These are phyloP conservation scores for Aspergillus panamensis DNA, from an alignment of 495 filamentous ascomycete species.

Conservation along the genomic window DNA sequence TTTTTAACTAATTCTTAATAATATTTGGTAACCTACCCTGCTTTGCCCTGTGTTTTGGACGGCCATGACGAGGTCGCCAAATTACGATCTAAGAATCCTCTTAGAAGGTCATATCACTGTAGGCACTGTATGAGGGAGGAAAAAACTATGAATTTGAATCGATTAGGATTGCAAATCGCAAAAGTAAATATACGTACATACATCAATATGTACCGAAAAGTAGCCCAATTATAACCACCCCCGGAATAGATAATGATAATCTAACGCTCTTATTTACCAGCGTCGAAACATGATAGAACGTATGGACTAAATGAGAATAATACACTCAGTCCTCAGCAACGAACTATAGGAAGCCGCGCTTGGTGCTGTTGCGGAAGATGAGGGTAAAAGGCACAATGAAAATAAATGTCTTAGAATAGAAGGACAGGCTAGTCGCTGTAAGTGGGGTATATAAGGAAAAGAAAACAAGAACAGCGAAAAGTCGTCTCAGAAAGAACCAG, in stretches of 20 bases:
- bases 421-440: conserved; percentile 24
- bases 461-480: conserved; percentile 11
- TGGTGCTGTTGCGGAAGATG: neutral
- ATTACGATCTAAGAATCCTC: no score
- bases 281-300: neutral
- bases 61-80: neutral
- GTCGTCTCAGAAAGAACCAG: conserved; percentile 5
- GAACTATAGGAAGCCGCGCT: neutral
- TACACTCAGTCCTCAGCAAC: neutral
- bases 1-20: neutral
- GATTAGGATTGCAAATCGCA: conserved; percentile 7
- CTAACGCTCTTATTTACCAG: neutral
- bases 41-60: no score
- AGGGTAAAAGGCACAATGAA: neutral
- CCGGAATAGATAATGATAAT: neutral
- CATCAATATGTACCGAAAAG: conserved; percentile 18
- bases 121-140: no score
- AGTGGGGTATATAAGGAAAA: conserved; percentile 27
- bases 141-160: neutral
- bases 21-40: neutral
- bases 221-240: conserved; percentile 5
- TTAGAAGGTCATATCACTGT: no score
- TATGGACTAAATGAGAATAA: neutral
- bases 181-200: conserved; percentile 22
- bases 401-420: conserved; percentile 24